phyloP scores from a whole-genome alignment of 108 stramenopile species.

The Skeletonema marinoi region DNA sequence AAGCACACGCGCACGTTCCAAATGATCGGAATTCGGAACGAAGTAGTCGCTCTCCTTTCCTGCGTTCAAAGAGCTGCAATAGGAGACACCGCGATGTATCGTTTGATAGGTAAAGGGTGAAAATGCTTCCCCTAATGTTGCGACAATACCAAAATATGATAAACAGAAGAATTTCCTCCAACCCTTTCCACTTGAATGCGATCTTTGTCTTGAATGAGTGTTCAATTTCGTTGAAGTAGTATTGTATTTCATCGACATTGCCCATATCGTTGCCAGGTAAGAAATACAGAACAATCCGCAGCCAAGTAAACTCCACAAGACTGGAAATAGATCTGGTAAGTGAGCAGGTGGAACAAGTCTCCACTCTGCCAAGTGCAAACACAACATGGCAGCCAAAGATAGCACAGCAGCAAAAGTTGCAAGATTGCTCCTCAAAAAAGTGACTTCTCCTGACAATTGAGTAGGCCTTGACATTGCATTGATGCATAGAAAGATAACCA shows the following conservation, averaged over 20 bases:
- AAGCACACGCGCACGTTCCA: conserved; percentile 24
- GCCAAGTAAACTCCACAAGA: conserved; percentile 75
- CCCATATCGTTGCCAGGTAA: conserved; percentile 28
- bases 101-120: not conserved
- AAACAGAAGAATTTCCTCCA: not conserved
- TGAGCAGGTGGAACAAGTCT: conserved; percentile 44
- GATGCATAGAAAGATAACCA: conserved; percentile 56
- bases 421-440: conserved; percentile 15
- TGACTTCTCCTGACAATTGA: not conserved
- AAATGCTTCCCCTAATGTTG: not conserved
- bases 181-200: not conserved
- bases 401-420: conserved; percentile 33
- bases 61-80: not conserved
- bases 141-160: not conserved
- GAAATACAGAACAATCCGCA: conserved; percentile 67
- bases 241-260: conserved; percentile 1
- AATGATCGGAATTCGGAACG: conserved; percentile 14
- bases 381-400: conserved; percentile 49
- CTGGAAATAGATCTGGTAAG: conserved; percentile 78
- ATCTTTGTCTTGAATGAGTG: not conserved
- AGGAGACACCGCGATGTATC: not conserved
- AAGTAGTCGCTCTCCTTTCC: not conserved
- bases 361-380: conserved; percentile 56
- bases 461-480: conserved; percentile 1
- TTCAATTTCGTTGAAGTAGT: not conserved